These are phyloP conservation scores for Russula foetens DNA, from an alignment of 768 basidiomycete genomes.

Conservation along the genomic window DNA sequence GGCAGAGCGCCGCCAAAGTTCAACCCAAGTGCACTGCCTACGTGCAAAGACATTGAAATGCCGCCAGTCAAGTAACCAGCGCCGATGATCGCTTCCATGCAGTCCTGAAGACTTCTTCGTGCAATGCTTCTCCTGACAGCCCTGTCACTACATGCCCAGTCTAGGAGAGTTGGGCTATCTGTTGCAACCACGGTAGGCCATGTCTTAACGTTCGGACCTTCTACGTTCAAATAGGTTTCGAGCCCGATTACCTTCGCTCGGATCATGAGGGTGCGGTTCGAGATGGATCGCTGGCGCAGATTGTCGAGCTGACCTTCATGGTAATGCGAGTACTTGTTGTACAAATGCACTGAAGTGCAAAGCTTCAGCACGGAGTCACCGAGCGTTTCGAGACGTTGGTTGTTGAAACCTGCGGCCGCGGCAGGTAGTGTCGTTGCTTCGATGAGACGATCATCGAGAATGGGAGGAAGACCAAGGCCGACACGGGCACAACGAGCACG, in stretches of 20 bases:
- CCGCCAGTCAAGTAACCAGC: slow-evolving; percentile 71
- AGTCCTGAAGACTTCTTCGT: slow-evolving; percentile 73
- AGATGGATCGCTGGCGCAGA: slow-evolving; percentile 56
- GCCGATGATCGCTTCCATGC: slow-evolving; percentile 80
- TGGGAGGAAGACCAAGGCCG: slow-evolving; percentile 53
- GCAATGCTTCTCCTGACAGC: slow-evolving; percentile 43
- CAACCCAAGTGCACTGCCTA: slow-evolving; percentile 58
- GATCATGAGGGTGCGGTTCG: slow-evolving; percentile 60
- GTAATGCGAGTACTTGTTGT: slow-evolving; percentile 64
- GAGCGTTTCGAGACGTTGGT: slow-evolving; percentile 81
- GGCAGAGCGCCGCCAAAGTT: slow-evolving; percentile 63
- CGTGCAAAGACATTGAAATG: slow-evolving; percentile 53
- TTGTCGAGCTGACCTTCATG: slow-evolving; percentile 78
- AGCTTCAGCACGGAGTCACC: slow-evolving; percentile 81
- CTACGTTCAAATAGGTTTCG: slow-evolving; percentile 55
- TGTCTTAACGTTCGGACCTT: slow-evolving; percentile 39
- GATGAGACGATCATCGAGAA: slow-evolving; percentile 48
- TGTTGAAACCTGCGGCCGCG: slow-evolving; percentile 56
- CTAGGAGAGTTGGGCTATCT: slow-evolving; percentile 29
- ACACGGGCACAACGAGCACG: slow-evolving; percentile 45
- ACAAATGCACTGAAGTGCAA: slow-evolving; percentile 64
- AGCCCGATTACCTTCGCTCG: slow-evolving; percentile 59
- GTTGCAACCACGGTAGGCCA: slow-evolving; percentile 50
- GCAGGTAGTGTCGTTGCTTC: slow-evolving; percentile 74
- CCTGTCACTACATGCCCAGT: slow-evolving; percentile 22